Evolutionary conservation across 2,329 filamentous ascomycete species (phyloP).

Genomic region (Neofusicoccum laricinum): DNA sequence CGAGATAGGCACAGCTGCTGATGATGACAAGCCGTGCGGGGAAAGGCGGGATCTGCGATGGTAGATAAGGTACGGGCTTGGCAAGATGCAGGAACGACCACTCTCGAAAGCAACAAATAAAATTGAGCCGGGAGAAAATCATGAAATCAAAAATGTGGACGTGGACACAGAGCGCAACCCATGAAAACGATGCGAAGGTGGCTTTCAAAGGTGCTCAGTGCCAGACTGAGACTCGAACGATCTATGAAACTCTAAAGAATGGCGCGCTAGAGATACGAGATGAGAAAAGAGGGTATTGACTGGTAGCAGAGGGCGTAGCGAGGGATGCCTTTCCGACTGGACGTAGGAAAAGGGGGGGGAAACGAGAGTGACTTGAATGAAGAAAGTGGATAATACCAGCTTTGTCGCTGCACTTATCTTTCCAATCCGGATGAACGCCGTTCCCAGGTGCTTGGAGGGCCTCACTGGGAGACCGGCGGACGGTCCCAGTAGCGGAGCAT

Average conservation of each 20-base stretch:
- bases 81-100: too few species aligned
- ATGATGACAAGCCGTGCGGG: too few species aligned
- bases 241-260: background rate
- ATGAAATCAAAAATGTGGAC: background rate
- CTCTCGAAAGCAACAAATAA: too few species aligned
- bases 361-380: background rate
- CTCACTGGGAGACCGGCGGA: conserved; percentile 43
- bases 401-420: background rate
- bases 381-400: background rate
- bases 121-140: background rate
- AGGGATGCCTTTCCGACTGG: too few species aligned
- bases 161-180: too few species aligned
- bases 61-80: too few species aligned
- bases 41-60: too few species aligned
- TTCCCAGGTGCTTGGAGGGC: background rate
- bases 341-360: background rate
- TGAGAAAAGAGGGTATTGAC: background rate
- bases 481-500: conserved; percentile 68
- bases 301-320: background rate
- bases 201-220: background rate
- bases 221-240: background rate
- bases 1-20: too few species aligned
- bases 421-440: background rate
- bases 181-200: background rate
- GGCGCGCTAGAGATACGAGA: background rate